Percentiles rank a stretch among this genome's conserved stretches.
phyloP scores from a whole-genome alignment of 768 basidiomycete genomes.

The Daedaleopsis sinensis region DNA sequence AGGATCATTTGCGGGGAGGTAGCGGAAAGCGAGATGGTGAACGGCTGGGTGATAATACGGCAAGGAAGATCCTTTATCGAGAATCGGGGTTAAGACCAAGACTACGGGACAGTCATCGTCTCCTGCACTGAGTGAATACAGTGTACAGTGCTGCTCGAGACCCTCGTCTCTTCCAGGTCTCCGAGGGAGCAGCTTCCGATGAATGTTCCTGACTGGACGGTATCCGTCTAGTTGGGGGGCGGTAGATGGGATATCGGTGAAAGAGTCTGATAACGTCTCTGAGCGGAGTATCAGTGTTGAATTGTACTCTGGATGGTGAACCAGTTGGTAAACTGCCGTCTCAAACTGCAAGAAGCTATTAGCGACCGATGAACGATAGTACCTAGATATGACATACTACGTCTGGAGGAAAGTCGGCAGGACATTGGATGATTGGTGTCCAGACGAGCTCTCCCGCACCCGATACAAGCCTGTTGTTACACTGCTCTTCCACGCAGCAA shows the following conservation, averaged over 20 bases:
- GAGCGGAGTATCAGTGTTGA: slow-evolving; percentile 89
- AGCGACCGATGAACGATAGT: not conserved
- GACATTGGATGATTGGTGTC: slow-evolving; percentile 34
- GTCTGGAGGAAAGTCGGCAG: slow-evolving; percentile 35
- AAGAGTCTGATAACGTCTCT: slow-evolving; percentile 49
- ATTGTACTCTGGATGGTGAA: slow-evolving; percentile 92
- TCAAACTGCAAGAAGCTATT: slow-evolving; percentile 59
- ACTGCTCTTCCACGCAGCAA: not conserved
- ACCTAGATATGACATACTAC: slow-evolving; percentile 26
- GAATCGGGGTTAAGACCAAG: slow-evolving; percentile 64
- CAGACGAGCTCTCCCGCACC: slow-evolving; percentile 15
- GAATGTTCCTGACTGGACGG: slow-evolving; percentile 53
- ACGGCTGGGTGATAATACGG: slow-evolving; percentile 94
- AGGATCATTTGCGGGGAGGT: slow-evolving; percentile 39
- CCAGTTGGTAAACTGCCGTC: slow-evolving; percentile 65
- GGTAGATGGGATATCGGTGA: slow-evolving; percentile 22
- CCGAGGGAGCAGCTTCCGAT: slow-evolving; percentile 73
- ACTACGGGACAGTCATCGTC: slow-evolving; percentile 21
- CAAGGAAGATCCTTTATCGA: slow-evolving; percentile 46
- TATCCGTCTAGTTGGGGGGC: slow-evolving; percentile 44
- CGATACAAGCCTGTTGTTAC: not conserved
- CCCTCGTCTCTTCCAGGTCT: slow-evolving; percentile 74
- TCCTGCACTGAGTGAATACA: slow-evolving; percentile 45
- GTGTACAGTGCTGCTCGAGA: slow-evolving; percentile 77
- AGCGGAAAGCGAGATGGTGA: slow-evolving; percentile 80